Conservation (phyloP, 306 rosid genomes). For the Sphenostylis stenocarpa region DNA sequence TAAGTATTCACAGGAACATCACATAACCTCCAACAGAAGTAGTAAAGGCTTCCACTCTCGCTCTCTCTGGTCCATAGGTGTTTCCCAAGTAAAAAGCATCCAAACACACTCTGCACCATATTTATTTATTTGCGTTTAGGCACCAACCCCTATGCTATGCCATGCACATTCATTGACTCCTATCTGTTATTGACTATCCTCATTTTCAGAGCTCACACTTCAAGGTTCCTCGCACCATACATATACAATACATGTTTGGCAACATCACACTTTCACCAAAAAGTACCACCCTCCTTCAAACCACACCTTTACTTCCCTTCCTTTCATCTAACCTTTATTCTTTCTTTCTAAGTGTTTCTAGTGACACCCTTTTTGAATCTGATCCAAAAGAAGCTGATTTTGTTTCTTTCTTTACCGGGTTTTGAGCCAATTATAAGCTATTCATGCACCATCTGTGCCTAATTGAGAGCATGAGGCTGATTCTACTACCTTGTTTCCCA, state of each 20-base stretch:
- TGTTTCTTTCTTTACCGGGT: constrained; percentile 38
- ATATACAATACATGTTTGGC: background rate
- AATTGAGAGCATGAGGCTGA: constrained; percentile 37
- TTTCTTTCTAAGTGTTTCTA: background rate
- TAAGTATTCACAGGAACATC: constrained; percentile 20
- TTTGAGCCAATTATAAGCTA: constrained; percentile 44
- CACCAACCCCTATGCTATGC: constrained; percentile 46
- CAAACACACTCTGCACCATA: constrained; percentile 42
- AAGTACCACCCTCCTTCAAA: background rate
- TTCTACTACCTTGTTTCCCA: constrained; percentile 38
- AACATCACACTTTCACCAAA: background rate
- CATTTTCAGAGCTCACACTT: constrained; percentile 61
- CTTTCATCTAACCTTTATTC: background rate
- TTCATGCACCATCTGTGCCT: constrained; percentile 42
- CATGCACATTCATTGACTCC: constrained; percentile 41
- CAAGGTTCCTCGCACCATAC: constrained; percentile 28
- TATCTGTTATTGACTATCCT: constrained; percentile 35
- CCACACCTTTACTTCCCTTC: background rate
- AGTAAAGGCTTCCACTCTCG: constrained; percentile 4
- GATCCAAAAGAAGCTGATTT: constrained; percentile 37
- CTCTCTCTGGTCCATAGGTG: constrained; percentile 44
- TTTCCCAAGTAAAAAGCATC: constrained; percentile 50
- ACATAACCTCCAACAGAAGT: constrained; percentile 28
- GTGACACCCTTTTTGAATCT: constrained; percentile 36
- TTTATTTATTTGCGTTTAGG: constrained; percentile 44